Conservation (phyloP, 257 asterid species). For the Solanum pimpinellifolium region DNA sequence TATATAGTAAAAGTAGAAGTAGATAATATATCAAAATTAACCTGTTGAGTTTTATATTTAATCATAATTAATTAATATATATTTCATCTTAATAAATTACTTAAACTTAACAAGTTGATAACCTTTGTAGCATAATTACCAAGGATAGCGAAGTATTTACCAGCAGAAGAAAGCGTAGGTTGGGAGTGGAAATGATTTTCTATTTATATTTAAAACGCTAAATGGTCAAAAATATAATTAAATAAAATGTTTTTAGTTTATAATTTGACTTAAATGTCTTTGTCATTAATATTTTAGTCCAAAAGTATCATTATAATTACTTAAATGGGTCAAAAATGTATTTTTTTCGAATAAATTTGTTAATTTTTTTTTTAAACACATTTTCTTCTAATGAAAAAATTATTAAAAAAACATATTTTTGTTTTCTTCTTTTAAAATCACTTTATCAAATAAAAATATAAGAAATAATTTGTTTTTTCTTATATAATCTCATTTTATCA, state of each 20-base stretch:
- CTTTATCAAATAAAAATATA: neutral
- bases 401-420: too few relatives aligned
- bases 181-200: neutral
- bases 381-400: too few relatives aligned
- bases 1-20: too few relatives aligned
- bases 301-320: too few relatives aligned
- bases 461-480: neutral
- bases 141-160: neutral
- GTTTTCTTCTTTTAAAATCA: neutral
- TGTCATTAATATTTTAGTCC: too few relatives aligned
- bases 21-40: neutral
- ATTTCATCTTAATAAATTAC: neutral
- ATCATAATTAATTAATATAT: neutral
- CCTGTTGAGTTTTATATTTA: neutral
- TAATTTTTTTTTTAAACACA: too few relatives aligned
- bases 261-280: too few relatives aligned
- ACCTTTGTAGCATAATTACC: neutral
- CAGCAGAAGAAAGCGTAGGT: neutral
- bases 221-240: too few relatives aligned
- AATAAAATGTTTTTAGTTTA: too few relatives aligned
- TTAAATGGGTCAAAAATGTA: too few relatives aligned
- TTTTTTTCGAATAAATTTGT: too few relatives aligned
- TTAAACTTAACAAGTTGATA: neutral
- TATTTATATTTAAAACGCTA: too few relatives aligned
- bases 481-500: neutral